Evolutionary conservation across 768 basidiomycete species (phyloP).

Genomic region (Lentinula edodes): DNA sequence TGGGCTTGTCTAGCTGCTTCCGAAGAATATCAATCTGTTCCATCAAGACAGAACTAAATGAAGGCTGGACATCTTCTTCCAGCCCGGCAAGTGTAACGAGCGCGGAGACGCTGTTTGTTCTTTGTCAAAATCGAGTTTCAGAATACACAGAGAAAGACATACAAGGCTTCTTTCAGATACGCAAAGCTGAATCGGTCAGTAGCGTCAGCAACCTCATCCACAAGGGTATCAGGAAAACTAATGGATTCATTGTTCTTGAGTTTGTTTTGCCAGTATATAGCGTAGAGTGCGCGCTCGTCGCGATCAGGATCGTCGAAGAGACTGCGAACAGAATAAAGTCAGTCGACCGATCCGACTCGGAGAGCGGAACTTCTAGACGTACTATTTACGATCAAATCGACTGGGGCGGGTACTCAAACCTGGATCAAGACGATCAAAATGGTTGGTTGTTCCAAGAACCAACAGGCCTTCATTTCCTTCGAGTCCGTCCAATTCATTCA

Average conservation of each 20-base stretch:
- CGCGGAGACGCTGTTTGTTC: conserved; percentile 53
- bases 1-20: conserved; percentile 56
- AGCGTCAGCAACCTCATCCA: conserved; percentile 49
- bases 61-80: conserved; percentile 40
- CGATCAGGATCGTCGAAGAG: conserved; percentile 66
- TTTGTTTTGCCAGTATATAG: conserved; percentile 78
- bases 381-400: conserved; percentile 86
- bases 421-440: conserved; percentile 75
- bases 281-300: conserved; percentile 63
- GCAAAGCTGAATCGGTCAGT: conserved; percentile 79
- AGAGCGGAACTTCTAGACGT: conserved; percentile 20
- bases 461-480: conserved; percentile 77
- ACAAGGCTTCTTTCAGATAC: conserved; percentile 89
- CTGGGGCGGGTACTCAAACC: conserved; percentile 74
- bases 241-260: conserved; percentile 56
- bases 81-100: conserved; percentile 60
- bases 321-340: conserved; percentile 27
- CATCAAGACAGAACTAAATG: conserved; percentile 49
- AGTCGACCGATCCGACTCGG: neutral
- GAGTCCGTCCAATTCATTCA: conserved; percentile 81
- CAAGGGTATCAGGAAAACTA: conserved; percentile 61
- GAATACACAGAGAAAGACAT: conserved; percentile 21
- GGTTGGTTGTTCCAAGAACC: conserved; percentile 77
- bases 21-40: conserved; percentile 56
- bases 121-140: neutral